Evolutionary conservation across 495 filamentous ascomycete genomes (phyloP), one percentile per base, ranked within the genome.

Genomic region (Lentithecium fluviatile): DNA sequence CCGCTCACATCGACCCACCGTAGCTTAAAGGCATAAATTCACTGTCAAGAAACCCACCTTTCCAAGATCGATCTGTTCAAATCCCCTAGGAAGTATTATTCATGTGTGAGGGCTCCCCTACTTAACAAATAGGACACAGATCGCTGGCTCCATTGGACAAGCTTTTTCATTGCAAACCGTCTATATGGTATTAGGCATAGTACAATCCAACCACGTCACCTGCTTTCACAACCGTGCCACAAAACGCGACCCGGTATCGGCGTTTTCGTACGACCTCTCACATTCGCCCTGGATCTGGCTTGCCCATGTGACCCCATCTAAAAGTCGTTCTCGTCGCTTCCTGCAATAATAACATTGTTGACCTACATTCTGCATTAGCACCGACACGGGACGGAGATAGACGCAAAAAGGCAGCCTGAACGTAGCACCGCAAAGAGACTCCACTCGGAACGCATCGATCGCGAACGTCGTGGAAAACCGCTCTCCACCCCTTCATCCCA

Each of bases 261-360:
- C 46, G 6, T 20, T 13, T 43, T 43, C 29, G n/a, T 45, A 12
- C 11, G n/a, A 12, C 15, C 38, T 29, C 32, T 55, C 23, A 12
- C 20, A 45, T 45, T 15, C 17, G n/a, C 32, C 29, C 29, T 32
- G 29, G 29, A 24, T 52, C 46, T 32, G 10, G 10, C 58, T 45
- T 2, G 12, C 11, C 52, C 19, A 17, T 20, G 8, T 24, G 3
- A 6, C 0, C 19, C 0, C 19, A 32, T 49, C 45, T 92, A 98
- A 72, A 88, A 97, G 58, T 97, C 95, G 58, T 94, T 83, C 56
- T 97, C 89, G 32, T 92, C 94, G 56, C 87, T 87, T 20, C 94
- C 95, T 36, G 92, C 84, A 68, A 98, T 88, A 67, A 98, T 98
- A 62, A 98, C 95, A 74, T 97, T 97, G 78, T 88, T 87, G 64